These are phyloP conservation scores for Blastomyces parvus DNA, from an alignment of 2,329 filamentous ascomycete species.

Conservation along the genomic window DNA sequence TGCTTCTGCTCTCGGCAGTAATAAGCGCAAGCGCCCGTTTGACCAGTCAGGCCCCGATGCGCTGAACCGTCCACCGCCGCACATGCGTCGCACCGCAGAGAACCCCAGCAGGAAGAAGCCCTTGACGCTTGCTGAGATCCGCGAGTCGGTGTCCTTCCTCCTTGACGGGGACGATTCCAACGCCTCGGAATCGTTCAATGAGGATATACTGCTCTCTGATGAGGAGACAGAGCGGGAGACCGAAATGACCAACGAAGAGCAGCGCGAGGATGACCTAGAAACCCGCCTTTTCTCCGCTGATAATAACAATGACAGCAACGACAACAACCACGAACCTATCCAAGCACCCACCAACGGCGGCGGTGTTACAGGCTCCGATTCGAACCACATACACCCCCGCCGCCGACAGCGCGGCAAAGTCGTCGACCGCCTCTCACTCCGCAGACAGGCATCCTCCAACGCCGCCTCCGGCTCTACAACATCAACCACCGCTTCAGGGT, in stretches of 20 bases:
- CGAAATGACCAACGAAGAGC: conserved; percentile 41
- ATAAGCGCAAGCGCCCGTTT: conserved; percentile 23
- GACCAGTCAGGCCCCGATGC: conserved; percentile 34
- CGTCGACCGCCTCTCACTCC: conserved; percentile 37
- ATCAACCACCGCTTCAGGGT: conserved; percentile 31
- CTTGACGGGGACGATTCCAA: conserved; percentile 45
- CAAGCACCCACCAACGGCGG: conserved; percentile 20
- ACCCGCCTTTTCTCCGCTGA: conserved; percentile 9
- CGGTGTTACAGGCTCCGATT: conserved; percentile 12
- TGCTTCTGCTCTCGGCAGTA: conserved; percentile 28
- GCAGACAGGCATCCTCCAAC: conserved; percentile 38
- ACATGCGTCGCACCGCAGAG: conserved; percentile 50
- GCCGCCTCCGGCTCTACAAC: conserved; percentile 34
- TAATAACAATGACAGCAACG: conserved; percentile 17
- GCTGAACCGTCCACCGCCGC: conserved; percentile 45
- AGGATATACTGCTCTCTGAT: conserved; percentile 40
- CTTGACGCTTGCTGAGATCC: conserved; percentile 66
- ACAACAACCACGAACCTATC: conserved; percentile 21
- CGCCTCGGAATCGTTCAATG: conserved; percentile 25
- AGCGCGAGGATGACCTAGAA: conserved; percentile 44
- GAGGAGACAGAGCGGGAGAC: conserved; percentile 25
- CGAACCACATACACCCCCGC: conserved; percentile 28
- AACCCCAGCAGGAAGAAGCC: conserved; percentile 54
- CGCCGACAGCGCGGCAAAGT: conserved; percentile 35
- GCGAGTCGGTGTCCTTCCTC: conserved; percentile 71